These are phyloP conservation scores for Cyclocybe cylindracea DNA, from an alignment of 768 basidiomycete genomes.

Conservation along the genomic window DNA sequence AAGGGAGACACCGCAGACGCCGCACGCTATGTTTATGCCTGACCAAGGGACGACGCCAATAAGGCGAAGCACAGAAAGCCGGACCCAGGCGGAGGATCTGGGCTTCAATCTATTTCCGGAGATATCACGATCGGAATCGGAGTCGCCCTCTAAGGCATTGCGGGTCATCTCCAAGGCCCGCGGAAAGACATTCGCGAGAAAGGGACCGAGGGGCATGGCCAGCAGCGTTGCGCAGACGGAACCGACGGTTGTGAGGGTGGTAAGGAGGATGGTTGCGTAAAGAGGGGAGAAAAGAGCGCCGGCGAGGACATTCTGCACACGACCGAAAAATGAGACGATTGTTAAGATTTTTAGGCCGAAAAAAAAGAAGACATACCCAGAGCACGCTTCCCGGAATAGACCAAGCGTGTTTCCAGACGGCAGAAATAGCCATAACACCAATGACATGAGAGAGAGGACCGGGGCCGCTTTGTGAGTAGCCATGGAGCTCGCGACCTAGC, in stretches of 20 bases:
- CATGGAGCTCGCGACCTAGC: slow-evolving; percentile 73
- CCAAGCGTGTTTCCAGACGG: slow-evolving; percentile 97
- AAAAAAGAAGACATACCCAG: slow-evolving; percentile 57
- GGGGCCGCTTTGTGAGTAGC: slow-evolving; percentile 72
- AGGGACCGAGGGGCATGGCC: slow-evolving; percentile 81
- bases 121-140: slow-evolving; percentile 42
- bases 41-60: slow-evolving; percentile 97
- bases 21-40: slow-evolving; percentile 95
- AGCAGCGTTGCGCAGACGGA: slow-evolving; percentile 82
- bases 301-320: slow-evolving; percentile 78
- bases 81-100: slow-evolving; percentile 70
- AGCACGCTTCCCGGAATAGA: slow-evolving; percentile 93
- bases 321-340: slow-evolving; percentile 18
- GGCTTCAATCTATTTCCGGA: slow-evolving; percentile 29
- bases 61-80: slow-evolving; percentile 83
- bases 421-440: slow-evolving; percentile 78
- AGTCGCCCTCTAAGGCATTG: slow-evolving; percentile 71
- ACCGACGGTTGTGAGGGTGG: slow-evolving; percentile 83
- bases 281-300: slow-evolving; percentile 86
- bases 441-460: slow-evolving; percentile 74
- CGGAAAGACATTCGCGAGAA: slow-evolving; percentile 80
- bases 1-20: slow-evolving; percentile 81
- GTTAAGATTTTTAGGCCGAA: slow-evolving; percentile 5
- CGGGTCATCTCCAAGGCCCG: slow-evolving; percentile 85
- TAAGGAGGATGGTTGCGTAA: slow-evolving; percentile 79